phyloP scores from a whole-genome alignment of 2,329 filamentous ascomycete species.

The Thelonectria blattea region DNA sequence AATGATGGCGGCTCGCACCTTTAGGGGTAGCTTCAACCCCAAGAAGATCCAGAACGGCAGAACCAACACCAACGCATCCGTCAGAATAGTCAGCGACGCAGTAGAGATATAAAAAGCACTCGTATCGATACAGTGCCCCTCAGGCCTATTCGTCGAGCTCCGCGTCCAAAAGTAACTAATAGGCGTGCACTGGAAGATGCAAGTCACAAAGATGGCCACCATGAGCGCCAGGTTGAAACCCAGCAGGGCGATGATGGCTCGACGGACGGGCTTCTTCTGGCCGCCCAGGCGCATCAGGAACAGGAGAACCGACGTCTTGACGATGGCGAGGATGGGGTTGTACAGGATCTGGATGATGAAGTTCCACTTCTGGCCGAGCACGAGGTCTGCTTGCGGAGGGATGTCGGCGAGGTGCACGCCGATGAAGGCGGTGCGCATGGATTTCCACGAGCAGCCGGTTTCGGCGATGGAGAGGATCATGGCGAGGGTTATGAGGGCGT shows the following conservation, averaged over 20 bases:
- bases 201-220: slow-evolving; percentile 44
- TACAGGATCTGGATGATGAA: slow-evolving; percentile 50
- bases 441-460: slow-evolving; percentile 26
- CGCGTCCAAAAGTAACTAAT: slow-evolving; percentile 24
- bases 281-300: slow-evolving; percentile 51
- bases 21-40: slow-evolving; percentile 45
- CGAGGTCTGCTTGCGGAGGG: slow-evolving; percentile 34
- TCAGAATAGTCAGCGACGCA: slow-evolving; percentile 47
- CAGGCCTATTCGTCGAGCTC: background rate
- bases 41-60: slow-evolving; percentile 50
- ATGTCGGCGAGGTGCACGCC: slow-evolving; percentile 39
- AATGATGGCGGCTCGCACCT: slow-evolving; percentile 47
- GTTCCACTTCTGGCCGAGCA: slow-evolving; percentile 41
- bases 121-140: slow-evolving; percentile 43
- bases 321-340: slow-evolving; percentile 52
- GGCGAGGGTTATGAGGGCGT: slow-evolving; percentile 23
- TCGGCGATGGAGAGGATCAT: slow-evolving; percentile 26
- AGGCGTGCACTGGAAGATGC: slow-evolving; percentile 49
- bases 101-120: slow-evolving; percentile 42
- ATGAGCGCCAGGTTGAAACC: slow-evolving; percentile 43
- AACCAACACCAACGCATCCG: slow-evolving; percentile 48
- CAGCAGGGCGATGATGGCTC: slow-evolving; percentile 40
- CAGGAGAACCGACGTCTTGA: slow-evolving; percentile 52
- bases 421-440: slow-evolving; percentile 33
- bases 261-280: slow-evolving; percentile 39